Conservation (phyloP, 345 rosid genomes). For the Chamaenerion angustifolium region DNA sequence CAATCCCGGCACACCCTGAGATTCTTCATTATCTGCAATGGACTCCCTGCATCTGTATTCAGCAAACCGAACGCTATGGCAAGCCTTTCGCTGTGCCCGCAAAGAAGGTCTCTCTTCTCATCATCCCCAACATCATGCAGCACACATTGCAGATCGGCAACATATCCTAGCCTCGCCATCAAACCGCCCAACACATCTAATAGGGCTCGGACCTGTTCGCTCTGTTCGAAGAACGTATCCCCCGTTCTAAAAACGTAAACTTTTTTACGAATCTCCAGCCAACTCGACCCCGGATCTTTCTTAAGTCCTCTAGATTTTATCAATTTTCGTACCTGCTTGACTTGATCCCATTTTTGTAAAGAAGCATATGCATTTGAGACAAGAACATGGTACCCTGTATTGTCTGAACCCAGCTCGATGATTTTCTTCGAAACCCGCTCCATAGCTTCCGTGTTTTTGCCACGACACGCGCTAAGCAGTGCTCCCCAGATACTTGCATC, state of each 20-base stretch:
- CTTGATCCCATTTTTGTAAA: constrained; percentile 50
- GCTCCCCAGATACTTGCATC: constrained; percentile 52
- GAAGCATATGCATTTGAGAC: constrained; percentile 56
- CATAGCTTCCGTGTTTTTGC: constrained; percentile 37
- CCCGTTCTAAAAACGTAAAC: constrained; percentile 39
- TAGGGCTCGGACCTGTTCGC: constrained; percentile 31
- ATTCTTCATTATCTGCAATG: constrained; percentile 47
- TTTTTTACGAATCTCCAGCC: constrained; percentile 51
- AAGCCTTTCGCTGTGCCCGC: constrained; percentile 62
- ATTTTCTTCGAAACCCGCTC: constrained; percentile 40
- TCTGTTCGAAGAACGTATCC: constrained; percentile 30
- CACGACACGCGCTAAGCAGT: constrained; percentile 48
- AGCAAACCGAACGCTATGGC: constrained; percentile 55
- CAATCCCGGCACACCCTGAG: constrained; percentile 51
- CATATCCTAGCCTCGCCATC: constrained; percentile 49
- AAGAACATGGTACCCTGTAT: constrained; percentile 41
- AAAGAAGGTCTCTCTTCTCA: constrained; percentile 45
- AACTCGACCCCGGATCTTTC: constrained; percentile 59
- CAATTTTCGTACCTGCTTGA: constrained; percentile 33
- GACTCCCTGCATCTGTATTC: constrained; percentile 27
- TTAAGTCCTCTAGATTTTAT: constrained; percentile 40
- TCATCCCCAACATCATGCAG: constrained; percentile 43
- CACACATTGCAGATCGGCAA: constrained; percentile 38
- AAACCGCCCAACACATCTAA: constrained; percentile 24
- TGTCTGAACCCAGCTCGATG: constrained; percentile 36